Base-by-base conservation (phyloP, 768 basidiomycete species). In the Cystobasidium onofrii region DNA sequence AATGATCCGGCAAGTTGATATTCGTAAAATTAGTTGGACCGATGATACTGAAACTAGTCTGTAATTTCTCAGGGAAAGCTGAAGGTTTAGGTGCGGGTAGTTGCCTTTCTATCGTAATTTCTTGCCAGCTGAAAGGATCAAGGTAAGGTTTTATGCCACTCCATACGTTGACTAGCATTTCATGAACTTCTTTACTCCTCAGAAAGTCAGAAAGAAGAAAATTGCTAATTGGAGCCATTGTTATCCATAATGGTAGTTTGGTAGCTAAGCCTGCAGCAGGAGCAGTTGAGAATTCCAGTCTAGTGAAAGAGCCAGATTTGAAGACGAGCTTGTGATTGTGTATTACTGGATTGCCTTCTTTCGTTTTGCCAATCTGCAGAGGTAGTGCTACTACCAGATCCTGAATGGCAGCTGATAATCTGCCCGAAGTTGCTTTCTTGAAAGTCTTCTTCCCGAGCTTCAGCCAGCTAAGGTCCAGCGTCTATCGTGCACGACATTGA, bases 201-300 rank as follows among this genome's bases (percentile, higher is more conserved):
- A 71, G 69, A n/a, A 71, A 44, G 52, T 36, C 69, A 12, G 50
- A n/a, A 18, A 71, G 69, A 9, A 71, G 55, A 34, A 71, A 71
- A 44, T 71, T 71, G 69, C 31, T 55, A 1, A 71, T 41, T 27
- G 69, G 69, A 27, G 52, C 29, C 29, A 71, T 36, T 29, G 52
- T 57, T 9, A 55, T 27, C 55, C 55, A 61, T 36, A 71, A 36
- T 31, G 69, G 69, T n/a, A 71, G 29, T 36, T 41, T 27, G 29
- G 69, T 60, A 15, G 54, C 69, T 23, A 57, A 1, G 1, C 31
- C 27, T 7, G 54, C 52, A 23, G 25, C 23, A 13, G 52, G 52
- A 34, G 44, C 17, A 34, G 36, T 55, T 34, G 69, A 41, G 69
- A 71, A 71, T 31, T 23, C 50, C n/a, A 71, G n/a, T 7, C 44